Evolutionary conservation across 192 early-diverging fungal genomes (phyloP), one percentile per base, ranked within the genome.

Genomic region (Coemansia sp.): DNA sequence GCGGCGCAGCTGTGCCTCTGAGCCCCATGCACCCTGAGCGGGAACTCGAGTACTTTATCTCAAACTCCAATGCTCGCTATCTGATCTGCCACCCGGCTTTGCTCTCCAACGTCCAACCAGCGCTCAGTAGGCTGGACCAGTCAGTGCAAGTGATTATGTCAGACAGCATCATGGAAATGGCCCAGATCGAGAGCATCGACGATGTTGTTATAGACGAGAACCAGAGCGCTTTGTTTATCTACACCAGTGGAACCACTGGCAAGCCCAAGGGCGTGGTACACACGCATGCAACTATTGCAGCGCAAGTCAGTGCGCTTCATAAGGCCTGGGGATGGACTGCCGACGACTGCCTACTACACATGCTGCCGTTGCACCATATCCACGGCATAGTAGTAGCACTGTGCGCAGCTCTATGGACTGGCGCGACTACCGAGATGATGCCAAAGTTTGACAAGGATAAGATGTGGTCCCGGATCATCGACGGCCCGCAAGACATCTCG

Each of bases 211-310:
- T 85, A 9, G 72, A 76, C 42, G 80, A 85, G 61, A 62, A 74
- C 40, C 74, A 76, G 46, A 67, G 87, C 35, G 93, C 91, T 1
- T 66, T 92, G 69, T 89, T 94, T 68, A 90, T 94, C 39, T 94
- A 90, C 77, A 94, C 92, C 0, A 90, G 89, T 59, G 92, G 91
- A 14, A 90, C 87, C 1, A 88, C 88, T 8, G 85, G 87, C 37
- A 76, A 71, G 50, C 95, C 95, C 47, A 96, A 96, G 74, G 95
- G 93, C n/a, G 94, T 93, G 0, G 87, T 96, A 3, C 86, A 87
- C 60, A 92, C 93, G 6, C 89, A 90, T 57, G 73, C 70, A 6
- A 88, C 80, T 19, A 82, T 95, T 16, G 75, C 84, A 3, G 87
- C 89, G 2, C 93, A 95, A 69, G 84, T 90, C 33, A 62, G 80